Conservation (phyloP, 129 eudicot species). For the Daucus carota region DH1_v3.0 NC_030382.2:38470501-38471000, state of each 20-base stretch:
- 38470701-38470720: neutral
- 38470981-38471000: neutral
- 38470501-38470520: neutral
- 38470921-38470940: neutral
- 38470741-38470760: neutral
- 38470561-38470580: neutral
- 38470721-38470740: neutral
- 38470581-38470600: neutral
- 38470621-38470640: neutral
- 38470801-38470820: neutral
- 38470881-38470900: neutral
- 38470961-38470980: neutral
- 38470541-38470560: no score
- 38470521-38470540: neutral
- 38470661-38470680: neutral
- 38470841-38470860: neutral
- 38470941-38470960: neutral
- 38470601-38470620: neutral
- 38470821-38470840: neutral
- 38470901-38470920: neutral
- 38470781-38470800: neutral
- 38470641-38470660: neutral
- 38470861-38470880: neutral
- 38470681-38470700: neutral
- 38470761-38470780: neutral